Conservation (phyloP, 2,329 filamentous ascomycete genomes). For the Fusarium sulawesiense region DNA sequence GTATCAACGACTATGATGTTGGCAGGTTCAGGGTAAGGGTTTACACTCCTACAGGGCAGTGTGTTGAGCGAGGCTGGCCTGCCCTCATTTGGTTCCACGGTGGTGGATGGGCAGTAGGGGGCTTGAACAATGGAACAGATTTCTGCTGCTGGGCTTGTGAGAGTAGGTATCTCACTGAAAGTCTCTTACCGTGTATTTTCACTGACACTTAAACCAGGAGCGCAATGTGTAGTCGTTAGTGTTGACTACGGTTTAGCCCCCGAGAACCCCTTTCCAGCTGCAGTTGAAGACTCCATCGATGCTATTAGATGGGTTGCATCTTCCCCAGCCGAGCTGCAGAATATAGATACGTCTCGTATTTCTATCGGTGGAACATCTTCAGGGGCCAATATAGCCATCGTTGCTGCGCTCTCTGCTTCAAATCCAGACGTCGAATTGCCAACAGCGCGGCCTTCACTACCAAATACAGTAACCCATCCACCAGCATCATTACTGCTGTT, state of each 20-base stretch:
- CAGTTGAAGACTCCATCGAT: constrained; percentile 50
- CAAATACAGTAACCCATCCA: constrained; percentile 8
- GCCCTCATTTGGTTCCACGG: constrained; percentile 55
- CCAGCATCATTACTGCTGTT: constrained; percentile 40
- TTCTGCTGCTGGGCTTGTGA: constrained; percentile 50
- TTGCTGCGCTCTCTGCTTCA: constrained; percentile 38
- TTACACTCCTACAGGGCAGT: constrained; percentile 46
- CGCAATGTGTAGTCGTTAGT: constrained; percentile 46
- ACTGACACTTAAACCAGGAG: constrained; percentile 31
- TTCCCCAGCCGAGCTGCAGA: constrained; percentile 30
- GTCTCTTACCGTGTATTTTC: neutral
- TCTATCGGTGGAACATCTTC: constrained; percentile 50
- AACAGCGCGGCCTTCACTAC: constrained; percentile 34
- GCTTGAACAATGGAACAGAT: constrained; percentile 50
- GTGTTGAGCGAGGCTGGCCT: constrained; percentile 49
- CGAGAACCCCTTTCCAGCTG: constrained; percentile 51
- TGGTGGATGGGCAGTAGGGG: constrained; percentile 55
- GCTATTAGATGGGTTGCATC: constrained; percentile 48
- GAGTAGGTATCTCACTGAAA: constrained; percentile 26
- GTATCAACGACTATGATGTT: constrained; percentile 44
- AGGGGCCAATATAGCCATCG: constrained; percentile 42
- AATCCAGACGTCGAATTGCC: constrained; percentile 25
- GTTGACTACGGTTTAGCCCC: constrained; percentile 53
- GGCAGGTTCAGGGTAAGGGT: constrained; percentile 48
- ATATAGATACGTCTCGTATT: constrained; percentile 44